Base-by-base conservation (phyloP, 352 stramenopile species). In the Phytophthora sojae region DNA sequence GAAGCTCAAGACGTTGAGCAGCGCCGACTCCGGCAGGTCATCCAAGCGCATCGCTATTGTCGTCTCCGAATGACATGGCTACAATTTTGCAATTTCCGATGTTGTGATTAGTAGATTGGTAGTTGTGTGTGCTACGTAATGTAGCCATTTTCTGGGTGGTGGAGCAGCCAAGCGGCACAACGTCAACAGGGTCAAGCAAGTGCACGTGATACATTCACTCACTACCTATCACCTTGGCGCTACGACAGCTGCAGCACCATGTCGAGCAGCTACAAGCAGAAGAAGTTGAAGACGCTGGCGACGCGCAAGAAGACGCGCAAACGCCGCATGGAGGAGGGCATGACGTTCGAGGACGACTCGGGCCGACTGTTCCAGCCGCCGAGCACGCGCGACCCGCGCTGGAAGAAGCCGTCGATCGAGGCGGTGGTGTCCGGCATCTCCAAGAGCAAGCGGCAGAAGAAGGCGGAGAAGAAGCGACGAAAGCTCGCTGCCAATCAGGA, bases 181-280 rank as follows among this genome's bases (percentile, higher is more conserved):
- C 30, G 23, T 63, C 26, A 59, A 61, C 44, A 57, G 35, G 37
- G 35, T 63, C 39, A 54, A 53, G 42, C 52, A 15, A 39, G 23
- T 26, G 25, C 25, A 55, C 30, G 15, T 50, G 25, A 11, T 4
- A 39, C 42, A 9, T 7, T 51, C 21, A 21, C 21, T 21, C 21
- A 21, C 21, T 21, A 21, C 21, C 21, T 21, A 21, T 1, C n/a
- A 12, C 42, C 25, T 45, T n/a, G 14, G 8, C 9, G 12, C 8
- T 8, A 45, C n/a, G 19, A 21, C 21, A 15, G 30, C 21, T 49
- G 23, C n/a, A 59, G 17, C 47, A 67, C 5, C 60, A 94, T 94
- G 86, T 91, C 84, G 66, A 94, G 86, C 77, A 92, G 82, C 81
- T 94, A 85, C 73, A 92, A 92, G 81, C 86, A 94, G 73, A 94